Evolutionary conservation across 768 basidiomycete species (phyloP), one percentile per base, ranked within the genome.

Genomic region (Cyclocybe aegerita): DNA sequence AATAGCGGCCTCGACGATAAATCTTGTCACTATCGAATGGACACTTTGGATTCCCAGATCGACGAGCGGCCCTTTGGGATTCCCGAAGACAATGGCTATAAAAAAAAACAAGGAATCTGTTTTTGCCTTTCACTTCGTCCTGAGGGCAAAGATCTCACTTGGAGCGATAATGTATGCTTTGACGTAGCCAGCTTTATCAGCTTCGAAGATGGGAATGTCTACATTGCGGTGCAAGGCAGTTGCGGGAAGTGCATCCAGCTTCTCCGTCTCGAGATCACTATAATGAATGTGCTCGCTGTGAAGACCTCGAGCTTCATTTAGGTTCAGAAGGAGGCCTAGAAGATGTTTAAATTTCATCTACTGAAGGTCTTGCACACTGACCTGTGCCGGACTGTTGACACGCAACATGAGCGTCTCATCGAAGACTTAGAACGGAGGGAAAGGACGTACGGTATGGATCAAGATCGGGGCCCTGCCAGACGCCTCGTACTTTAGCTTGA

Each of bases 371-470:
- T n/a, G 76, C 74, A 35, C 73, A 79, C 77, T 79, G n/a, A n/a
- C n/a, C n/a, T 43, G 37, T 52, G 5, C 52, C 46, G 39, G 44
- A 43, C 33, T 44, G 34, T 40, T 10, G 7, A 29, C 5, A 50
- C 30, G 31, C 16, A 9, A 38, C 29, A 34, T n/a, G n/a, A 31
- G 23, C 7, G 12, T 3, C 5, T 43, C 16, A 35, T 23, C 17
- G 30, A 2, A 23, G 12, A 8, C 8, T 15, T 29, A 14, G 23
- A 3, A 6, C 16, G 33, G 39, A 9, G 23, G 30, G 5, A 23
- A 8, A 32, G n/a, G 4, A 65, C 81, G 54, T 52, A 81, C 83
- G 0, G 81, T 83, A 53, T 86, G 79, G 11, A 86, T 82, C 9
- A 79, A 65, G 50, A 73, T 67, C 7, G 82, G 74, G 1, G 60